phyloP scores from a whole-genome alignment of 2,329 filamentous ascomycete species.

The Paraconiothyrium sp. region DNA sequence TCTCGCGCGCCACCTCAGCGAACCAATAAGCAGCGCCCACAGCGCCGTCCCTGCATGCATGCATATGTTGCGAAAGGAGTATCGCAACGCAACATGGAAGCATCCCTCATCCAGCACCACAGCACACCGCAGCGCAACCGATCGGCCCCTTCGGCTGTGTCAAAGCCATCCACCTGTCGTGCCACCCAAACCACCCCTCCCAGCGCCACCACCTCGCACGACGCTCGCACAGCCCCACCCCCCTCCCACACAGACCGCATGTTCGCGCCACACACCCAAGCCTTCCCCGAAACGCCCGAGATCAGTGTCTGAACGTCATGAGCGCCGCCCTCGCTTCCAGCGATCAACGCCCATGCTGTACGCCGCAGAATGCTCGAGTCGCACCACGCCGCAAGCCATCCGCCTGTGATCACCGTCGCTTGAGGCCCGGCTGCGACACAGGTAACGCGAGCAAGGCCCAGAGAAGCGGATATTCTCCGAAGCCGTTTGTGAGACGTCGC shows the following conservation, averaged over 20 bases:
- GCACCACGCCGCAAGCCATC: not conserved
- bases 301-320: not conserved
- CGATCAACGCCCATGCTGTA: not conserved
- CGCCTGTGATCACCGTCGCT: slow-evolving; percentile 18
- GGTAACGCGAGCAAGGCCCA: slow-evolving; percentile 2
- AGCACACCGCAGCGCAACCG: not conserved
- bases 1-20: not conserved
- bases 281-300: not conserved
- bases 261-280: slow-evolving; percentile 10
- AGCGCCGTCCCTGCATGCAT: not conserved
- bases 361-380: not conserved
- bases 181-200: not conserved
- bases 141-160: slow-evolving; percentile 4
- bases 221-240: not conserved
- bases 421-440: not conserved
- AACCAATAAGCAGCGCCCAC: too few relatives aligned
- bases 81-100: not conserved
- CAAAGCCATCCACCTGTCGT: not conserved
- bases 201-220: not conserved
- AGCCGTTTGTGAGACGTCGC: slow-evolving; percentile 1
- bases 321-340: slow-evolving; percentile 9
- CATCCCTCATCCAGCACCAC: not conserved
- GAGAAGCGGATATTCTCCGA: slow-evolving; percentile 16
- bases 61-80: not conserved
- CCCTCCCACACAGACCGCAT: slow-evolving; percentile 17